Evolutionary conservation across 169 alveolate species (phyloP).

Genomic region (Amoebophrya sp.): DNA sequence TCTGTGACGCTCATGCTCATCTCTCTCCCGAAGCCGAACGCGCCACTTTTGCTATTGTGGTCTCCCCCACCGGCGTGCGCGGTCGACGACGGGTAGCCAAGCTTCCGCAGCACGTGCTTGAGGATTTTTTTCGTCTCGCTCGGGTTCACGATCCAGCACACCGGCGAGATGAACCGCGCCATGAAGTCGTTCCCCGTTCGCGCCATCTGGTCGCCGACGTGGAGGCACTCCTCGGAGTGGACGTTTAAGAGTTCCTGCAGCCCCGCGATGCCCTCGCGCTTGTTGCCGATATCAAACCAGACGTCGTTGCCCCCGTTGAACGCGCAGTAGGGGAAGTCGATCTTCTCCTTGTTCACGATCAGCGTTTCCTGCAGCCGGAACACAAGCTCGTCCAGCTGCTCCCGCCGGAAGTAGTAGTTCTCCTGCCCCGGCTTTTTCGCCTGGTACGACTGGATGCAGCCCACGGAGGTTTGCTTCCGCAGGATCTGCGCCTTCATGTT

Average conservation of each 20-base stretch:
- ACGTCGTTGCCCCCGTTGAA: constrained; percentile 44
- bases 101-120: background rate
- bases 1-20: too few relatives aligned
- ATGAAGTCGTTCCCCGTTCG: constrained; percentile 38
- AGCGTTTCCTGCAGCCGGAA: constrained; percentile 5
- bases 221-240: constrained; percentile 32
- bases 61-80: too few relatives aligned
- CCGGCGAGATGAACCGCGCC: background rate
- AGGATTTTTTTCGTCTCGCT: background rate
- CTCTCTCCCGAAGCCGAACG: too few relatives aligned
- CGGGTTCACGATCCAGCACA: background rate
- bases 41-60: too few relatives aligned
- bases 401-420: constrained; percentile 12
- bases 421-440: background rate
- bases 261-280: constrained; percentile 36
- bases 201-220: constrained; percentile 42
- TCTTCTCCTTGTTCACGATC: background rate
- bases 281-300: constrained; percentile 45
- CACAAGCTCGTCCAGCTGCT: constrained; percentile 23
- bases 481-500: background rate
- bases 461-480: background rate
- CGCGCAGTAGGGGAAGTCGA: constrained; percentile 38
- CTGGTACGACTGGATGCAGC: background rate
- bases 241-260: constrained; percentile 31
- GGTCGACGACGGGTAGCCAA: background rate